Base-by-base conservation (phyloP, 768 basidiomycete species). In the Strobilomyces echinocephalus region DNA sequence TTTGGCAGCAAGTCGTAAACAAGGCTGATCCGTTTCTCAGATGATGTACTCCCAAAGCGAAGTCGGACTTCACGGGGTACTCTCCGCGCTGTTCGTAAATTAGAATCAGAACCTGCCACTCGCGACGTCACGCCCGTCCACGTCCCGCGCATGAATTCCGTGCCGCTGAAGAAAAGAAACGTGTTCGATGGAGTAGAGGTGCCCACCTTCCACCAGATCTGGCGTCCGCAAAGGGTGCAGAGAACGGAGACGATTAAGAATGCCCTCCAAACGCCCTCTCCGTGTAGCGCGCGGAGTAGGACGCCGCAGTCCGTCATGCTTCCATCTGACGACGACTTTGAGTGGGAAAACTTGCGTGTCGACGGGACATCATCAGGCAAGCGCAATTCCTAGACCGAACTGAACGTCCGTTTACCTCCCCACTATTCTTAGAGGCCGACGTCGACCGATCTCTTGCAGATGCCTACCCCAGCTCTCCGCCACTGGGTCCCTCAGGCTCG, bases 131-230 rank as follows among this genome's bases (percentile, higher is more conserved):
- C 68, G 2, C 60, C 59, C 15, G 45, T 62, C 12, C 31, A 48
- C 8, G 46, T 62, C 7, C 54, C 52, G 26, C 64, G 65, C 39
- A 57, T 43, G 26, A 48, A 35, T 31, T 73, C 73, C 20, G 51
- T 60, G 28, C 69, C 68, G 2, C 41, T 52, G 18, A 56, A 42
- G 26, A 66, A 55, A 48, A 57, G 47, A 43, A 57, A 54, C 46
- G 55, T 59, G n/a, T 65, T 73, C 21, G 70, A 73, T 30, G 65
- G 65, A 11, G 54, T 73, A 16, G 60, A 64, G 18, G 53, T 74
- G 15, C 69, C 66, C 16, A 64, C 65, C 33, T 43, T 62, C 20
- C 58, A 53, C 20, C 56, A 57, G 52, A 48, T 57, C 36, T 31
- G 57, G 49, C 49, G 56, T 54, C 44, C 52, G 58, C 54, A 57